Percentiles rank a stretch among this genome's conserved stretches.
These are phyloP conservation scores for Fusarium sp. DNA, from an alignment of 2,329 filamentous ascomycete species.

Conservation along the genomic window DNA sequence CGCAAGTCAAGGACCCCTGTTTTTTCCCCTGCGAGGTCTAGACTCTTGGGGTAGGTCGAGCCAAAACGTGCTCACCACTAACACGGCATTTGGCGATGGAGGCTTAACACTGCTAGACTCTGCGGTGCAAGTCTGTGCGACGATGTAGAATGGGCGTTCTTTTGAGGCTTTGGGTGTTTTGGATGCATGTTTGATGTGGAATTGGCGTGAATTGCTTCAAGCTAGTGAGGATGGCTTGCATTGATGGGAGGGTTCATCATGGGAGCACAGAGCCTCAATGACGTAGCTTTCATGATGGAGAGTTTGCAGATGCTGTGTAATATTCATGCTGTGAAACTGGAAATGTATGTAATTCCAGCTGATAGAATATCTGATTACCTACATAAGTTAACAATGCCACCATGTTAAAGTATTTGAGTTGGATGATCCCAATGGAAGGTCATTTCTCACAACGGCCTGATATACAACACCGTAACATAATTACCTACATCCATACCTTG, in stretches of 20 bases:
- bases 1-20: slow-evolving; percentile 21
- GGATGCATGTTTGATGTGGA: background rate
- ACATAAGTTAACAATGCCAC: background rate
- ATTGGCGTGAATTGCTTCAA: background rate
- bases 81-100: slow-evolving; percentile 9
- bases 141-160: background rate
- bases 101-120: background rate
- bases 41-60: slow-evolving; percentile 17
- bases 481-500: background rate
- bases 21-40: slow-evolving; percentile 8
- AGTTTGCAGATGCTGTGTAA: background rate
- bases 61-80: slow-evolving; percentile 22
- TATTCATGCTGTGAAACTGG: background rate
- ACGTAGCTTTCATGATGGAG: slow-evolving; percentile 33
- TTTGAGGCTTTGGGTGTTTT: background rate
- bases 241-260: slow-evolving; percentile 8
- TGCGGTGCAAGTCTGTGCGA: background rate
- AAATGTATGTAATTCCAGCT: background rate
- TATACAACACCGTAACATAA: background rate
- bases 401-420: background rate
- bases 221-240: slow-evolving; percentile 2
- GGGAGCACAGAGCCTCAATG: slow-evolving; percentile 30
- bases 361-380: background rate
- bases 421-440: background rate
- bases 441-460: background rate